Percentiles rank a stretch among this genome's conserved stretches.
phyloP scores from a whole-genome alignment of 805 yeast species.

The Lipomyces mesembrius region DNA sequence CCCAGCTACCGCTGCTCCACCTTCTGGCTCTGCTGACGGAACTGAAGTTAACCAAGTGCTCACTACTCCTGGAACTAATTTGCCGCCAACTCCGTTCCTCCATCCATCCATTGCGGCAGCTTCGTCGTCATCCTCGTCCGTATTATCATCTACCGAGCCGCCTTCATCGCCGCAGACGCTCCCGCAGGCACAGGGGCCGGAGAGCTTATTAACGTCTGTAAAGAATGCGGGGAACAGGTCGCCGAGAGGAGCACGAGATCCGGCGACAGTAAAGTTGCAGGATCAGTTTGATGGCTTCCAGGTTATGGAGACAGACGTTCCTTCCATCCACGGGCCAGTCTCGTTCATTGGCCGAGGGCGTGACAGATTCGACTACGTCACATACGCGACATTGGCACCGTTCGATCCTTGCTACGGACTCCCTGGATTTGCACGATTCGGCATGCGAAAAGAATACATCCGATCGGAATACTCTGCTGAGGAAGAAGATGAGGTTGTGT shows the following conservation, averaged over 20 bases:
- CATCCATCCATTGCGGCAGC: background rate
- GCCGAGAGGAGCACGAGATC: background rate
- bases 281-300: constrained; percentile 36
- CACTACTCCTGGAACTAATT: background rate
- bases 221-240: background rate
- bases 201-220: background rate
- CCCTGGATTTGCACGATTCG: constrained; percentile 35
- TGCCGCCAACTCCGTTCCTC: background rate
- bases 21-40: background rate
- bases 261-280: constrained; percentile 8
- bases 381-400: constrained; percentile 28
- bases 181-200: background rate
- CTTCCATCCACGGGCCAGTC: constrained; percentile 29
- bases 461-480: constrained; percentile 17
- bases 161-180: background rate
- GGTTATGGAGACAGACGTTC: constrained; percentile 30
- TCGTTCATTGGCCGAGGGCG: constrained; percentile 34
- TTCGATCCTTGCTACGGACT: constrained; percentile 31
- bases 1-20: constrained; percentile 22
- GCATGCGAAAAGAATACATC: constrained; percentile 35
- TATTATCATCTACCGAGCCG: background rate
- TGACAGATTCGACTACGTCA: constrained; percentile 26
- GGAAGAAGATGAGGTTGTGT: constrained; percentile 32
- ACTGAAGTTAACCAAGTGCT: background rate
- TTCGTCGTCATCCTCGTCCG: background rate